Conservation (phyloP, 768 basidiomycete genomes). For the Amanita subjunquillea region DNA sequence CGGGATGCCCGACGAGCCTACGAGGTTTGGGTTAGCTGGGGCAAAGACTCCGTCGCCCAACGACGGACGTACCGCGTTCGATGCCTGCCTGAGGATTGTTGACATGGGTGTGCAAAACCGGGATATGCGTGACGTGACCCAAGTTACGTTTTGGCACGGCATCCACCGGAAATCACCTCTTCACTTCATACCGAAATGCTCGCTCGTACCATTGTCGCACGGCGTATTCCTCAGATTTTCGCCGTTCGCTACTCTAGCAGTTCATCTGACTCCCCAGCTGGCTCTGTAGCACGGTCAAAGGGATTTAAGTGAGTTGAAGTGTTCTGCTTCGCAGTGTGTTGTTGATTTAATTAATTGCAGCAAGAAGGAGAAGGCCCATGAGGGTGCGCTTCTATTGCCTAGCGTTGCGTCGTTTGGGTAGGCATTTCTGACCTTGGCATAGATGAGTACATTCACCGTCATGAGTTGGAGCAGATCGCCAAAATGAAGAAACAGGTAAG, state of each 20-base stretch:
- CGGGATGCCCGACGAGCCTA: conserved; percentile 47
- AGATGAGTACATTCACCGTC: conserved; percentile 50
- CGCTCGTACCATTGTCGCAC: conserved; percentile 22
- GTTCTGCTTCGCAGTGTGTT: not conserved
- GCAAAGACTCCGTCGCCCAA: not conserved
- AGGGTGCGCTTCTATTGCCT: conserved; percentile 13
- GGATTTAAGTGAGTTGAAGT: conserved; percentile 35
- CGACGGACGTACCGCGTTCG: conserved; percentile 29
- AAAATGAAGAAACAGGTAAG: conserved; percentile 44
- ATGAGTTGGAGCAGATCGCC: conserved; percentile 39
- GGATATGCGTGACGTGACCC: conserved; percentile 28
- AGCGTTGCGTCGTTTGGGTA: not conserved
- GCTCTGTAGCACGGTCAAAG: conserved; percentile 42
- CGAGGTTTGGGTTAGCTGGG: conserved; percentile 2
- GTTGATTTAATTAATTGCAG: conserved; percentile 21
- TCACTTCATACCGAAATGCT: conserved; percentile 23
- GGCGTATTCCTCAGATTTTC: conserved; percentile 23
- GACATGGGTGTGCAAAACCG: conserved; percentile 49
- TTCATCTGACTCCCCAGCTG: conserved; percentile 30
- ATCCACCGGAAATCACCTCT: not conserved
- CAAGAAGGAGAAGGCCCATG: conserved; percentile 56
- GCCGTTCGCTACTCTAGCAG: conserved; percentile 16
- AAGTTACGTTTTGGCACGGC: not conserved
- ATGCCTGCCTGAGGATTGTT: conserved; percentile 52
- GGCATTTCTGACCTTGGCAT: not conserved